Conservation (phyloP, 2,329 filamentous ascomycete genomes). For the Metarhizium album region DNA sequence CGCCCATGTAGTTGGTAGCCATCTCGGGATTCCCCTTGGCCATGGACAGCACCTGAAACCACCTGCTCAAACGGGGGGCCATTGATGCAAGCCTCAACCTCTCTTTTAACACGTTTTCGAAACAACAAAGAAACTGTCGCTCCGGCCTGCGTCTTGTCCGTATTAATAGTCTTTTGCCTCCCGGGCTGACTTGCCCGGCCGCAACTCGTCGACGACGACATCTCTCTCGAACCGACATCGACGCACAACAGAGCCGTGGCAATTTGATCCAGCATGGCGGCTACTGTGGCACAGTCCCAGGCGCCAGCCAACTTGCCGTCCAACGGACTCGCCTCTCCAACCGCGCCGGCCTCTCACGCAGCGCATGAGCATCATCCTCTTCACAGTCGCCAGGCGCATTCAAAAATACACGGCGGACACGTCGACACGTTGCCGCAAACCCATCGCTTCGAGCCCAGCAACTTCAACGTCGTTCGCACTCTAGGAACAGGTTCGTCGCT, state of each 20-base stretch:
- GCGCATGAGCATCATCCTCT: neutral
- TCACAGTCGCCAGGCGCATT: neutral
- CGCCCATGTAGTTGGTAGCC: slow-evolving; percentile 1
- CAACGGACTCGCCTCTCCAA: slow-evolving; percentile 7
- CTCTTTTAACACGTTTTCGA: neutral
- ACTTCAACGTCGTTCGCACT: slow-evolving; percentile 66
- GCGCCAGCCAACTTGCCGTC: slow-evolving; percentile 10
- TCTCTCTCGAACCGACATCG: neutral
- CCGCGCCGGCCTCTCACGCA: slow-evolving; percentile 7
- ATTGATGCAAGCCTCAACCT: neutral
- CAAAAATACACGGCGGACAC: neutral
- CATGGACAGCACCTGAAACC: slow-evolving; percentile 8
- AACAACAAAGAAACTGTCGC: neutral
- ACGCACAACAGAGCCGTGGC: neutral
- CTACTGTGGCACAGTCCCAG: slow-evolving; percentile 22
- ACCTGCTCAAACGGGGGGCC: neutral
- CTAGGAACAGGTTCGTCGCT: slow-evolving; percentile 55
- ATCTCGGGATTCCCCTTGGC: neutral
- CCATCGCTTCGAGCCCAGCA: slow-evolving; percentile 26
- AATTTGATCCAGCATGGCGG: slow-evolving; percentile 15
- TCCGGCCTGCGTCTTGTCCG: neutral
- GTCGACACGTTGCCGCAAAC: slow-evolving; percentile 15
- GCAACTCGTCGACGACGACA: neutral
- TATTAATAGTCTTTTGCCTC: neutral
- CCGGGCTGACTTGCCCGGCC: neutral